Evolutionary conservation across 2,329 filamentous ascomycete species (phyloP).

Genomic region (Tolypocladium ophioglossoides): DNA sequence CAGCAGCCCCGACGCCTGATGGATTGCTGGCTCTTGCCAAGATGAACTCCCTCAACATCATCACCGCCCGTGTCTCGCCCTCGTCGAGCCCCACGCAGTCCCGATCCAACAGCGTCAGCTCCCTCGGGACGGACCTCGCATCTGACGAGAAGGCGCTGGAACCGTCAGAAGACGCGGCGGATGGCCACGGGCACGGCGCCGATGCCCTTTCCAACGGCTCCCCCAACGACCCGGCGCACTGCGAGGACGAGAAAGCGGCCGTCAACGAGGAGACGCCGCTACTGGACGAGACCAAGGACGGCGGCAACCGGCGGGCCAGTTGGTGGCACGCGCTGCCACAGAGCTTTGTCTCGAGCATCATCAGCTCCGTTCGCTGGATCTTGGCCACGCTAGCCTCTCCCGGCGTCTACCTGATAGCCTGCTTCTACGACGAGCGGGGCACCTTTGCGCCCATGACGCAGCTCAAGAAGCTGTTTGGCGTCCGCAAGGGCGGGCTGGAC

Average conservation of each 20-base stretch:
- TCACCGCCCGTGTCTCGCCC: slow-evolving; percentile 71
- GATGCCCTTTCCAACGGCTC: slow-evolving; percentile 26
- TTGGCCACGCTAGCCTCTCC: slow-evolving; percentile 70
- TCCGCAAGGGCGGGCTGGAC: slow-evolving; percentile 26
- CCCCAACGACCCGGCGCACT: slow-evolving; percentile 23
- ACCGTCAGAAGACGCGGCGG: slow-evolving; percentile 19
- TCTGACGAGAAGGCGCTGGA: slow-evolving; percentile 26
- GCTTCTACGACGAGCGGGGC: slow-evolving; percentile 72
- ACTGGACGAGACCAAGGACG: slow-evolving; percentile 22
- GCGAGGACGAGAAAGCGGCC: slow-evolving; percentile 24
- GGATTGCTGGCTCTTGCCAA: slow-evolving; percentile 45
- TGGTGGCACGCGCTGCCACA: slow-evolving; percentile 52
- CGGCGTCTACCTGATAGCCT: slow-evolving; percentile 71
- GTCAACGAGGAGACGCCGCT: slow-evolving; percentile 59
- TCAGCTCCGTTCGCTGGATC: slow-evolving; percentile 68
- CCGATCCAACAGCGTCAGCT: slow-evolving; percentile 50
- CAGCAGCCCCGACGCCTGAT: slow-evolving; percentile 26
- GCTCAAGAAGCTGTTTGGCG: slow-evolving; percentile 52
- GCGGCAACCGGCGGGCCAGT: slow-evolving; percentile 23
- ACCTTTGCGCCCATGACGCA: slow-evolving; percentile 70
- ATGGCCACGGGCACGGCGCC: slow-evolving; percentile 21
- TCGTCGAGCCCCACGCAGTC: slow-evolving; percentile 44
- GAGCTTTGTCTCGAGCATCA: slow-evolving; percentile 59
- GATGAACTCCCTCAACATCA: slow-evolving; percentile 96
- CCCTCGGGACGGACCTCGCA: slow-evolving; percentile 36